Evolutionary conservation across 2,329 filamentous ascomycete genomes (phyloP), one percentile per base, ranked within the genome.

Genomic region (Thielaviopsis cerberus): DNA sequence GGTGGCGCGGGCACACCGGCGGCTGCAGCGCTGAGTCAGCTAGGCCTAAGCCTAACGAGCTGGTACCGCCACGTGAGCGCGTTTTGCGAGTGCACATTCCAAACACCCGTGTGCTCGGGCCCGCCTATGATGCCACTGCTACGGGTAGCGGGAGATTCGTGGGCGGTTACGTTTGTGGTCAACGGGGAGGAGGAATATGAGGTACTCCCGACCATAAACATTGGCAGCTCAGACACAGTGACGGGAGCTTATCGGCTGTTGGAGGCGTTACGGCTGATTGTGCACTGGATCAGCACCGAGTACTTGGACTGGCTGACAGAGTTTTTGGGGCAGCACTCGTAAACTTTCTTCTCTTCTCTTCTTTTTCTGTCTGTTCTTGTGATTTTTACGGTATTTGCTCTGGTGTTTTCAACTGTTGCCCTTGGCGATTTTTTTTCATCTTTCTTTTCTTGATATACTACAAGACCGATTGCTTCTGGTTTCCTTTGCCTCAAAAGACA

Each of bases 231-330:
- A 15, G 52, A 60, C 26, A 57, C 59, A 8, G 30, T 60, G 25
- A 57, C 55, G n/a, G 59, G 59, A 20, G 48, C 50, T 8, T 60
- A 60, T 37, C 55, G 59, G 34, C 30, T 60, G 34, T 23, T 60
- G 20, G 55, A 60, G 34, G 51, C 41, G 5, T 22, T 60, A 27
- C 55, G 59, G 24, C 25, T 41, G 22, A 26, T 60, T 20, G 34
- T 52, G 10, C 26, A 60, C 8, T 60, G 59, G 59, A 57, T 57
- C 22, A 52, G 34, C 23, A 50, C 51, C 4, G 59, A 52, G 13
- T 60, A 60, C n/a, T 34, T 58, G 22, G 45, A 60, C 22, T 60
- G 59, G 59, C 34, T 60, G 20, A 51, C 53, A 10, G 59, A 57
- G 17, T 60, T 60, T 34, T n/a, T 60, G 34, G 54, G 50, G 8